Percentiles rank a stretch among this genome's conserved stretches.
Evolutionary conservation across 1,284 basidiomycete species (phyloP).

Genomic region (Anthracocystis walkeri): DNA sequence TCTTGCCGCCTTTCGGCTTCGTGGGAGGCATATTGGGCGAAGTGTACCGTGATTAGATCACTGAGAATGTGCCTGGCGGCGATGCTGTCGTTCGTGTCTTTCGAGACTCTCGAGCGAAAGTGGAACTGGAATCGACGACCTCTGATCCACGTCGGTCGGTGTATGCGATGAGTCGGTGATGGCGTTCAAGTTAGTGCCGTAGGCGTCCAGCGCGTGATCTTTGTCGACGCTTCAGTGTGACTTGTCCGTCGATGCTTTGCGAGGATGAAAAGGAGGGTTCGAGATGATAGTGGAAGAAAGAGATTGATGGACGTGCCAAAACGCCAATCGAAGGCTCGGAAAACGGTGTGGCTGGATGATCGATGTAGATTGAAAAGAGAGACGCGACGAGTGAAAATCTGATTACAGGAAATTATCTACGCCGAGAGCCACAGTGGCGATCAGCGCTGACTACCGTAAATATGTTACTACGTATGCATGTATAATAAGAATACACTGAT

Average conservation of each 20-base stretch:
- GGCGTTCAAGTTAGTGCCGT: too few species aligned
- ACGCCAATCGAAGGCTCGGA: neutral
- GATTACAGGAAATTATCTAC: too few species aligned
- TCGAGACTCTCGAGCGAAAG: constrained; percentile 3
- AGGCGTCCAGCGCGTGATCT: too few species aligned
- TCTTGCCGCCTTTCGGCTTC: constrained; percentile 75
- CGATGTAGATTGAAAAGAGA: too few species aligned
- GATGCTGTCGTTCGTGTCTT: neutral
- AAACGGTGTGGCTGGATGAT: too few species aligned
- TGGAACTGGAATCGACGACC: neutral
- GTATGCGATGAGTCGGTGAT: too few species aligned
- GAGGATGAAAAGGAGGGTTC: neutral
- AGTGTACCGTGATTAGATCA: neutral
- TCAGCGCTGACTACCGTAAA: neutral
- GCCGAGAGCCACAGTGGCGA: neutral
- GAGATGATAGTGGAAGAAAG: constrained; percentile 1
- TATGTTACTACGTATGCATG: neutral
- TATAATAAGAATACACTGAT: neutral
- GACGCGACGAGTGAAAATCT: constrained; percentile 1
- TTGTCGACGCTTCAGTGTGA: too few species aligned
- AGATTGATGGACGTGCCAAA: constrained; percentile 3
- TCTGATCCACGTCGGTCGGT: neutral
- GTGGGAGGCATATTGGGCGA: constrained; percentile 56
- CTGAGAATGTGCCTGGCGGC: neutral
- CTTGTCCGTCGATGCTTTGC: neutral